These are phyloP conservation scores for Amaranthus cruentus DNA, from an alignment of 148 eudicot species.

Conservation along the genomic window DNA sequence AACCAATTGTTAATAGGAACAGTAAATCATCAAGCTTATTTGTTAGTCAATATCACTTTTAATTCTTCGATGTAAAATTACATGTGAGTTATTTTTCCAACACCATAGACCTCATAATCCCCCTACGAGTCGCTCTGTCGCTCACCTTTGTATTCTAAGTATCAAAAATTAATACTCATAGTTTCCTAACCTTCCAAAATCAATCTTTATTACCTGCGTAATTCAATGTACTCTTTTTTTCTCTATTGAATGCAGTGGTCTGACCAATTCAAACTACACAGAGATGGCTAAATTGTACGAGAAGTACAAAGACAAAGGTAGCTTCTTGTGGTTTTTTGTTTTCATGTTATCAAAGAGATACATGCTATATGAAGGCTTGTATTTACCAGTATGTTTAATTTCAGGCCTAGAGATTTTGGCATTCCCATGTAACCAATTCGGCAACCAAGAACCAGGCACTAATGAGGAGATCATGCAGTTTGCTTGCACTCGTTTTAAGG, in stretches of 20 bases:
- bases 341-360: no score
- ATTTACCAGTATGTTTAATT: background rate
- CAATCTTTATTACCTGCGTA: no score
- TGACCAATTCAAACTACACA: conserved; percentile 77
- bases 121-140: no score
- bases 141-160: no score
- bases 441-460: conserved; percentile 45
- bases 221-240: background rate
- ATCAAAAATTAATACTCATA: no score
- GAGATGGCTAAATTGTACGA: conserved; percentile 62
- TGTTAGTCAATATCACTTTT: no score
- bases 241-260: conserved; percentile 42
- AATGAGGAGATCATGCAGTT: conserved; percentile 53
- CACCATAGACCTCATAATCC: no score
- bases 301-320: conserved; percentile 74
- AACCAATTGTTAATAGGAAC: no score
- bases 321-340: background rate
- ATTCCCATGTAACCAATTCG: conserved; percentile 54
- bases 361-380: background rate
- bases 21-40: no score
- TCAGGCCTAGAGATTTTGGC: conserved; percentile 47
- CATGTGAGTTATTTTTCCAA: no score
- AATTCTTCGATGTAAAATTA: no score
- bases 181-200: no score
- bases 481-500: conserved; percentile 59